These are phyloP conservation scores for Tetracentron sinense DNA, from an alignment of 164 flowering plant species.

Conservation along the genomic window DNA sequence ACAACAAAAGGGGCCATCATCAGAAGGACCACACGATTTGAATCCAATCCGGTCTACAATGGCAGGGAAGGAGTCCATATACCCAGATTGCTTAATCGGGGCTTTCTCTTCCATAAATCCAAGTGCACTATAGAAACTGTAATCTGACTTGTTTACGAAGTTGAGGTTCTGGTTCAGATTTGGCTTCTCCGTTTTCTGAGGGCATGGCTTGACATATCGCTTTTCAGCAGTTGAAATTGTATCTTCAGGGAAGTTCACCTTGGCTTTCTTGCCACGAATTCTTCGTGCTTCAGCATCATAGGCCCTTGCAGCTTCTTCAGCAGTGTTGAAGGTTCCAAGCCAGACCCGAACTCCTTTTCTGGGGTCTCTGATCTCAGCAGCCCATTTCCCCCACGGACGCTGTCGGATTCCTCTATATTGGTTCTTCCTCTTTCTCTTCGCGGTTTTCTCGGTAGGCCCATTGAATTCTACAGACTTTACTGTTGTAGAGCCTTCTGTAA, in stretches of 20 bases:
- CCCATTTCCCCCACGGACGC: conserved; percentile 99
- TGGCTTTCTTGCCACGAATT: conserved; percentile 93
- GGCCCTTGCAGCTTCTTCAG: conserved; percentile 98
- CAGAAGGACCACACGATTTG: conserved; percentile 29
- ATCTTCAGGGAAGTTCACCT: conserved; percentile 90
- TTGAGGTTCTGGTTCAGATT: conserved; percentile 27
- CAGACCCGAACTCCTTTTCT: conserved; percentile 93
- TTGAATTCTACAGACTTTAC: conserved; percentile 45
- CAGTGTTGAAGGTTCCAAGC: conserved; percentile 98
- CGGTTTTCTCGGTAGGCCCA: conserved; percentile 61
- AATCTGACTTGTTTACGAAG: conserved; percentile 27
- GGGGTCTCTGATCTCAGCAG: conserved; percentile 98
- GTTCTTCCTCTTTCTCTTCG: conserved; percentile 92
- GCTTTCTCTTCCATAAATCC: conserved; percentile 61
- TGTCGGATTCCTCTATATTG: conserved; percentile 92
- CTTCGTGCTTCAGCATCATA: conserved; percentile 96
- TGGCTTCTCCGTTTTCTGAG: conserved; percentile 33
- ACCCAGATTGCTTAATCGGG: conserved; percentile 28
- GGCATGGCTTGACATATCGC: conserved; percentile 30
- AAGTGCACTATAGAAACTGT: conserved; percentile 28
- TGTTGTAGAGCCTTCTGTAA: conserved; percentile 26
- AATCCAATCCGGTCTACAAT: conserved; percentile 21
- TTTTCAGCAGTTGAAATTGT: conserved; percentile 32
- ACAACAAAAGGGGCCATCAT: conserved; percentile 32
- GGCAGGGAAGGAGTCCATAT: conserved; percentile 20